Conservation (phyloP, 1,284 basidiomycete species). For the Wolfiporia cocos region DNA sequence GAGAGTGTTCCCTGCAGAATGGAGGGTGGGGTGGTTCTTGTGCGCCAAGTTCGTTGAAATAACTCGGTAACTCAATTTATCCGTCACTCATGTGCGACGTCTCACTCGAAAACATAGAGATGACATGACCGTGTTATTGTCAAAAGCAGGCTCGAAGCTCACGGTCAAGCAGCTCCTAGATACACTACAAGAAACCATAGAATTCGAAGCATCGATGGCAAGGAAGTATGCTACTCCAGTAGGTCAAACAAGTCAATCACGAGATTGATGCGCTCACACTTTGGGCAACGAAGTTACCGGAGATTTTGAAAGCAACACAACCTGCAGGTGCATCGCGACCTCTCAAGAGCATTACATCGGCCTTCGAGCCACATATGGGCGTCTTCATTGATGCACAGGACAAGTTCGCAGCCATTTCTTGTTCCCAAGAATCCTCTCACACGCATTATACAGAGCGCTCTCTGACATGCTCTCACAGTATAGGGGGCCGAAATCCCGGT, state of each 20-base stretch:
- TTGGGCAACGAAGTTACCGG: conserved; percentile 32
- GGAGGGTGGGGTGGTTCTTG: conserved; percentile 80
- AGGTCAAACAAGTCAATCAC: conserved; percentile 21
- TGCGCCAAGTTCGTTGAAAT: conserved; percentile 82
- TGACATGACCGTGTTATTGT: conserved; percentile 59
- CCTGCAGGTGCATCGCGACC: conserved; percentile 39
- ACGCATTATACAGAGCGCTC: conserved; percentile 46
- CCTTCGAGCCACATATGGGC: conserved; percentile 89
- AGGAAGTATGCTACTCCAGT: conserved; percentile 79
- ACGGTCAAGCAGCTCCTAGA: conserved; percentile 80
- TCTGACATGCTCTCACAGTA: conserved; percentile 80
- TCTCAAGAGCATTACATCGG: conserved; percentile 69
- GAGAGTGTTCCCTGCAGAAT: conserved; percentile 74
- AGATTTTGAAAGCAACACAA: conserved; percentile 52
- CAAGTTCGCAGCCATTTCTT: conserved; percentile 42
- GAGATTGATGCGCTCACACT: neutral
- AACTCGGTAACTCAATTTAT: conserved; percentile 53
- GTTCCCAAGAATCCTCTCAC: neutral
- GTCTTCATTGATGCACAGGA: conserved; percentile 97
- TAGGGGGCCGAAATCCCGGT: conserved; percentile 57
- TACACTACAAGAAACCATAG: conserved; percentile 76
- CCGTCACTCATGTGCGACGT: neutral
- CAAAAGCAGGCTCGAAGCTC: conserved; percentile 65
- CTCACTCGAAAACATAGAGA: conserved; percentile 39
- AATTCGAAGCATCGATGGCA: conserved; percentile 78